Base-by-base conservation (phyloP, 2,329 filamentous ascomycete genomes). In the Colletotrichum liriopes region DNA sequence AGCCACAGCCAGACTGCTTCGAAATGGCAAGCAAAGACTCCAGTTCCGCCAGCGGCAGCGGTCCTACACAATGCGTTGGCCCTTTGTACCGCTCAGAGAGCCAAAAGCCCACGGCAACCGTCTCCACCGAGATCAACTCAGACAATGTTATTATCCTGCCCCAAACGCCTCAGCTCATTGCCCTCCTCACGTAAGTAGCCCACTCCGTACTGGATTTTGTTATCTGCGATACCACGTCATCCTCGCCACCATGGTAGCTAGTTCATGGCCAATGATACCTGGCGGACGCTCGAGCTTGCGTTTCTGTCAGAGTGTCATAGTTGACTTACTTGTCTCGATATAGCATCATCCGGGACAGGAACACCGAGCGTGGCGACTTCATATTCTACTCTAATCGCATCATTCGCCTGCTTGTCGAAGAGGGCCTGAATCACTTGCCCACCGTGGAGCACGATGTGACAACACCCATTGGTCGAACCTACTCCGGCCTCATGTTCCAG, bases 311-410 rank as follows among this genome's bases (percentile, higher is more conserved):
- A 52, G 14, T 32, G 9, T 32, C 47, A 58, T 51, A 45, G 54
- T 55, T 72, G 11, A 74, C 66, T 51, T 67, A 65, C 71, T 75
- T 35, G 72, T 71, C 66, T 55, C 65, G 12, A 49, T 51, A 74
- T 78, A 98, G 96, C 74, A 98, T 98, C 89, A 98, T 99, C 80
- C 93, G 96, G 77, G 95, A 98, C 83, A 94, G 93, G 82, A 90
- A 93, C 76, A 99, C 96, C 7, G 91, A 93, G 68, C 93, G 96
- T 71, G 96, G 95, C 74, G 96, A 99, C 83, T 99, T 99, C 82
- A 98, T 99, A 80, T 99, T 99, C 85, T 98, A 98, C 86, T 98
- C 95, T 54, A 99, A 99, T 84, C 92, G 96, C 72, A 98, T 99
- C 81, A 98, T 98, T 81, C 94, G 96, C 41, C 88, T 99, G 52